phyloP scores from a whole-genome alignment of 2,329 filamentous ascomycete species.

The Sarocladiaceae sp. region DNA sequence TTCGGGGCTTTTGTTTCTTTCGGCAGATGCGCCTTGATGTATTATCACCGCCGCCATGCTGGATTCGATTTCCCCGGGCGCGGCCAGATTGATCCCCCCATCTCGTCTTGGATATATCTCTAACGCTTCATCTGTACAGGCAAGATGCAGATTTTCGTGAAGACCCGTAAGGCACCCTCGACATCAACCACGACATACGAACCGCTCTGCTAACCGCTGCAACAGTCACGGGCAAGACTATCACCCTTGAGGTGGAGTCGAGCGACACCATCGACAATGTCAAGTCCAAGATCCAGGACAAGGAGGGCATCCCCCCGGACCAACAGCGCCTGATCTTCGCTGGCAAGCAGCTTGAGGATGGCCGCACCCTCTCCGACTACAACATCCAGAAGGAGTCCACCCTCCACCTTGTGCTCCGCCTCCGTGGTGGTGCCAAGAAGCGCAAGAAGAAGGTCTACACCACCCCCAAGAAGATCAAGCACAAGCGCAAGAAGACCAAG shows the following conservation, averaged over 20 bases:
- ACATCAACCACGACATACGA: neutral
- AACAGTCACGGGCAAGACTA: slow-evolving; percentile 96
- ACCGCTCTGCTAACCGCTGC: too few species aligned
- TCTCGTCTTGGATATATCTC: slow-evolving; percentile 18
- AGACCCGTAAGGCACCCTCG: slow-evolving; percentile 46
- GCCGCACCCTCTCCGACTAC: slow-evolving; percentile 98
- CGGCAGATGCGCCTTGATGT: neutral
- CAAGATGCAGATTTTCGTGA: slow-evolving; percentile 74
- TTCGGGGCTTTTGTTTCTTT: neutral
- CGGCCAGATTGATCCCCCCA: neutral
- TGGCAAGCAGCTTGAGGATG: slow-evolving; percentile 99
- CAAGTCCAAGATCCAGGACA: slow-evolving; percentile 98
- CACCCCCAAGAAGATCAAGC: slow-evolving; percentile 99
- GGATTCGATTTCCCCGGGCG: neutral
- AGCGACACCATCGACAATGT: slow-evolving; percentile 99
- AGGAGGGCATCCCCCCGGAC: slow-evolving; percentile 98
- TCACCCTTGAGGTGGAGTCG: slow-evolving; percentile 99
- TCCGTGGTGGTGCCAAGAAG: slow-evolving; percentile 99
- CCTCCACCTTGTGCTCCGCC: slow-evolving; percentile 94
- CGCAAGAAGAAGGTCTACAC: slow-evolving; percentile 99
- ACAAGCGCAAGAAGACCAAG: slow-evolving; percentile 99
- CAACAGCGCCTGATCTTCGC: slow-evolving; percentile 99
- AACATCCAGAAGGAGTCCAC: slow-evolving; percentile 99
- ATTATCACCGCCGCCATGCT: neutral
- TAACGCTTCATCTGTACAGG: slow-evolving; percentile 41